These are phyloP conservation scores for Datisca glomerata DNA, from an alignment of 306 rosid species.

Conservation along the genomic window DNA sequence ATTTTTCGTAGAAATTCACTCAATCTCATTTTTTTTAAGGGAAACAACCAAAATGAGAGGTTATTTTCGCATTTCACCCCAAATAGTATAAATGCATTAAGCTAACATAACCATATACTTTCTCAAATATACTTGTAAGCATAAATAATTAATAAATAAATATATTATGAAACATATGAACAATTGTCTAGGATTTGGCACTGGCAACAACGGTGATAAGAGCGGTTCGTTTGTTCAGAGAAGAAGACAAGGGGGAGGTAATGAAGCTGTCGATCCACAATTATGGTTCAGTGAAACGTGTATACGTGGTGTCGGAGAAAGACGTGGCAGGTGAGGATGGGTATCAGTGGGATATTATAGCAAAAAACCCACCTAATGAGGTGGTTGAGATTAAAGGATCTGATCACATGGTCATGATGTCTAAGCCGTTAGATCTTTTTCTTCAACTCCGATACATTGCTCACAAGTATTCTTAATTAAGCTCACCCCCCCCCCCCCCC, in stretches of 20 bases:
- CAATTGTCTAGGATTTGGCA: too few relatives aligned
- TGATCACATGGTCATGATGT: conserved; percentile 36
- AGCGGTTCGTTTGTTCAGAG: conserved; percentile 17
- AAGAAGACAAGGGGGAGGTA: conserved; percentile 14
- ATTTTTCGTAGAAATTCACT: too few relatives aligned
- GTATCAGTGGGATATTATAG: conserved; percentile 21
- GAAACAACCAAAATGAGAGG: too few relatives aligned
- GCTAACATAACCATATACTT: too few relatives aligned
- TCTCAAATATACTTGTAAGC: too few relatives aligned
- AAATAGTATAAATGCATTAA: too few relatives aligned
- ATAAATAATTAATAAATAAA: too few relatives aligned
- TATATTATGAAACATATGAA: too few relatives aligned
- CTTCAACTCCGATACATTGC: conserved; percentile 13
- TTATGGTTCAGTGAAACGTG: conserved; percentile 25
- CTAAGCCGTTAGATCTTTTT: conserved; percentile 22
- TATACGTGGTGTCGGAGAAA: conserved; percentile 13
- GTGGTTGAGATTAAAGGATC: conserved; percentile 20
- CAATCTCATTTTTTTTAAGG: too few relatives aligned
- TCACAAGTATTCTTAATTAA: too few relatives aligned
- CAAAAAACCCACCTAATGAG: conserved; percentile 19
- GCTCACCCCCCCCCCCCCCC: too few relatives aligned
- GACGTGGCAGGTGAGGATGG: conserved; percentile 4
- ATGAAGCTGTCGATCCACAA: conserved; percentile 5
- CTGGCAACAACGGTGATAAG: conserved; percentile 24
- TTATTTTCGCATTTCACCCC: too few relatives aligned